Base-by-base conservation (phyloP, 345 rosid species). In the Camelina laxa region DNA sequence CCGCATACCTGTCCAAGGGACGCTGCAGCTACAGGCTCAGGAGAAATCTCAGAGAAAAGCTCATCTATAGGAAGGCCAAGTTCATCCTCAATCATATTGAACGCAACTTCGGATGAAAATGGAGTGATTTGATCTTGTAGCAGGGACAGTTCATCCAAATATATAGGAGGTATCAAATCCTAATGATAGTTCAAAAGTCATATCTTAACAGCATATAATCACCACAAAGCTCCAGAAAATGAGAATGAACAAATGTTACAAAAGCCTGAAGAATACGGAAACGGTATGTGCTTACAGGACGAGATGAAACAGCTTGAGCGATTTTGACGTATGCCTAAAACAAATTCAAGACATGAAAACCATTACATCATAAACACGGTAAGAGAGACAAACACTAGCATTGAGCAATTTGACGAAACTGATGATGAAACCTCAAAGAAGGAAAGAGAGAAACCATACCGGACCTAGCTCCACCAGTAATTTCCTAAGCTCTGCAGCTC, bases 281-380 rank as follows among this genome's bases (percentile, higher is more conserved):
- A 76, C 13, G 39, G 9, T 10, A 73, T 15, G 27, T 2, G 81
- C 96, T 87, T 86, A 94, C 96, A 12, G 98, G 79, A 73, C 97
- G 85, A 75, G 98, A 91, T 7, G 98, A 91, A 75, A 91, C 85
- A 67, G 97, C 98, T 83, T 94, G 98, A 51, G 96, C 98, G 72
- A 91, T 84, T 82, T 94, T 94, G 67, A 89, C 11, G 48, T 89
- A 94, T 17, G 98, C 98, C 97, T 94, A 86, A 74, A 76, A 75
- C 65, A 64, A 47, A 36, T 13, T 4, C 39, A 74, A 70, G 10
- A 42, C 33, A 63, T 55, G 38, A 31, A 62, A 55, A 62, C 4
- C 45, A 41, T 62, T 72, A 70, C 45, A 64, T 12, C 10, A 31
- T 35, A 57, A 24, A 20, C 2, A 61, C n/a, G 13, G 4, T 2